Evolutionary conservation across 179 eudicot genomes (phyloP).

Genomic region (Drosera spatulata): DNA sequence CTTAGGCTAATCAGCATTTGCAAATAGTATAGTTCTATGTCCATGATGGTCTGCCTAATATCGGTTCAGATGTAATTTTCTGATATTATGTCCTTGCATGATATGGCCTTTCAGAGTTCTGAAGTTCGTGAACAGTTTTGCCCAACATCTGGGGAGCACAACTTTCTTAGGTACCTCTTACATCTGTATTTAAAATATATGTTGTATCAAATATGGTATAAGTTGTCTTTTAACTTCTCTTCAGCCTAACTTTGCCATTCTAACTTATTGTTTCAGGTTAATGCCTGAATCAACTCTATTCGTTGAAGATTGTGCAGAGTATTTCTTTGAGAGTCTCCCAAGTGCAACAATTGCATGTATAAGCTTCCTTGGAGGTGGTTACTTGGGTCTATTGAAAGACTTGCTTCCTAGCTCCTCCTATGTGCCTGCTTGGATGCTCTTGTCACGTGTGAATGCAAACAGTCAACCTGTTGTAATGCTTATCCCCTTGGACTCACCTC

Average conservation of each 20-base stretch:
- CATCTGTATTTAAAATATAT: background rate
- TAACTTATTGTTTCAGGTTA: slow-evolving; percentile 27
- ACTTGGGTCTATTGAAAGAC: slow-evolving; percentile 43
- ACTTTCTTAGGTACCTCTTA: slow-evolving; percentile 30
- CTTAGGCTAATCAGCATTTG: too few species aligned
- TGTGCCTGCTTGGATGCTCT: slow-evolving; percentile 43
- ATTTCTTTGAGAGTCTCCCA: slow-evolving; percentile 57
- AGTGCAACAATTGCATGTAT: slow-evolving; percentile 44
- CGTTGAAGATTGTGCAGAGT: slow-evolving; percentile 28
- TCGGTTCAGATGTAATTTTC: too few species aligned
- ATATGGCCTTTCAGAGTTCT: slow-evolving; percentile 21
- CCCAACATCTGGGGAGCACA: slow-evolving; percentile 11
- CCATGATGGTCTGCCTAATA: too few species aligned
- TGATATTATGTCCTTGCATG: background rate
- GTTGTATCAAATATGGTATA: background rate
- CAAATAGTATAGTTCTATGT: too few species aligned
- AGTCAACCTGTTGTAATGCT: slow-evolving; percentile 48
- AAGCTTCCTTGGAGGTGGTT: slow-evolving; percentile 52
- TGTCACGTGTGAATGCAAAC: slow-evolving; percentile 54
- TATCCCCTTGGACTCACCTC: slow-evolving; percentile 44
- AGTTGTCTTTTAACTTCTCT: background rate
- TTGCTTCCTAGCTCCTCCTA: slow-evolving; percentile 23
- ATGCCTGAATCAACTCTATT: slow-evolving; percentile 40
- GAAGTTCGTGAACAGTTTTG: slow-evolving; percentile 18
- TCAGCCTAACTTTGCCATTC: background rate